Percentiles rank a stretch among this genome's conserved stretches.
These are phyloP conservation scores for Rhododendron simsii DNA, from an alignment of 148 eudicot species.

Conservation along the genomic window DNA sequence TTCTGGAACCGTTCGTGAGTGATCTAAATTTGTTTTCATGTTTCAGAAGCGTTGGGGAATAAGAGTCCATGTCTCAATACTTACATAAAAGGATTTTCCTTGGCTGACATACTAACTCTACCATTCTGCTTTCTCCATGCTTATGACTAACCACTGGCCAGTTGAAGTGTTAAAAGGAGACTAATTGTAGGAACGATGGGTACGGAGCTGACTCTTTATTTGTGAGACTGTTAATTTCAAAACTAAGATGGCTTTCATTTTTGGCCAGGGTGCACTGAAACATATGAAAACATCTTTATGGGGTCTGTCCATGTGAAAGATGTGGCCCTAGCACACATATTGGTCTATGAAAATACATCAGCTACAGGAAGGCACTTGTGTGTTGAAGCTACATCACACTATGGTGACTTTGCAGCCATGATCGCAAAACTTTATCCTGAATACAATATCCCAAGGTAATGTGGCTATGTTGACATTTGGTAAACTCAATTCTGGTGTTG, in stretches of 20 bases:
- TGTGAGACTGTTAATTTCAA: not conserved
- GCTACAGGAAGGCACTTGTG: conserved; percentile 91
- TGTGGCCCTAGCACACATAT: conserved; percentile 92
- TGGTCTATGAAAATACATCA: conserved; percentile 79
- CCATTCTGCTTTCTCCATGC: conserved; percentile 1
- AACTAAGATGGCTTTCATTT: not conserved
- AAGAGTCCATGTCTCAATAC: not conserved
- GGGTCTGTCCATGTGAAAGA: conserved; percentile 90
- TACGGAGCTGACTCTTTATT: not conserved
- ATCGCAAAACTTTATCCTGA: conserved; percentile 82
- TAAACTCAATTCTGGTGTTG: not conserved
- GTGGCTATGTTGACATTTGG: not conserved
- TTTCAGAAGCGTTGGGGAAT: not conserved
- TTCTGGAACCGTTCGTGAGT: not conserved
- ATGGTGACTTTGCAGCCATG: conserved; percentile 79
- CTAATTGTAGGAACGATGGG: not conserved
- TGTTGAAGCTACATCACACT: conserved; percentile 83
- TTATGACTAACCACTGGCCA: not conserved
- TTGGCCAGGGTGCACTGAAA: conserved; percentile 66
- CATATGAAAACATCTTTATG: conserved; percentile 60
- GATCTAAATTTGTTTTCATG: not conserved
- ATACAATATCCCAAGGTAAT: conserved; percentile 79
- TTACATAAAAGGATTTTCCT: not conserved
- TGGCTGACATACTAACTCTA: not conserved
- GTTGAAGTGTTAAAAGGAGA: not conserved